phyloP scores from a whole-genome alignment of 441 rosid species.

The Biscutella laevigata region DNA sequence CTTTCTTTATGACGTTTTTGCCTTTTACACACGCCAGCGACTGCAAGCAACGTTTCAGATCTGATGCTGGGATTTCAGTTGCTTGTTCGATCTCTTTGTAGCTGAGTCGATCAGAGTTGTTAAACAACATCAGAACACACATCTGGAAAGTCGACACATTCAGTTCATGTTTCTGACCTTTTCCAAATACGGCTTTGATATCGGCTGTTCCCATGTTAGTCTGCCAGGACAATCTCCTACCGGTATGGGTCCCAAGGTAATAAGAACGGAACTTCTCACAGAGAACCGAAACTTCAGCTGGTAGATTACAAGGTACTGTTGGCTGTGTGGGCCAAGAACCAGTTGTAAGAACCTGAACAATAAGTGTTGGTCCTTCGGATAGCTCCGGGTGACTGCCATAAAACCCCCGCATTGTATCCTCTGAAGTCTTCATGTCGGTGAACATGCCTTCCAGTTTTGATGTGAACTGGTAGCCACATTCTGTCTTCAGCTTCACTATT shows the following conservation, averaged over 20 bases:
- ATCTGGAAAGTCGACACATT: conserved; percentile 93
- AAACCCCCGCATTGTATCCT: conserved; percentile 83
- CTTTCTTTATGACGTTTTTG: conserved; percentile 79
- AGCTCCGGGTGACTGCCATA: conserved; percentile 63
- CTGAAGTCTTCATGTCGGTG: conserved; percentile 94
- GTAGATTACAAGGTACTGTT: conserved; percentile 69
- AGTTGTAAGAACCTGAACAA: conserved; percentile 87
- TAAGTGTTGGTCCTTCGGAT: conserved; percentile 73
- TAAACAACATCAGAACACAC: conserved; percentile 87
- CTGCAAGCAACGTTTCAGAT: conserved; percentile 85
- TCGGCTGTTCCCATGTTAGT: conserved; percentile 98
- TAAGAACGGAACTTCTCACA: conserved; percentile 87
- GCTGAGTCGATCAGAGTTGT: conserved; percentile 70
- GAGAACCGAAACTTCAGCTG: conserved; percentile 70
- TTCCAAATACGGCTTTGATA: conserved; percentile 72
- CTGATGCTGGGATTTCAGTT: conserved; percentile 75
- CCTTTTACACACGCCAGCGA: conserved; percentile 90
- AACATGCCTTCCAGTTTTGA: conserved; percentile 95
- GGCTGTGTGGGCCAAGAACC: conserved; percentile 97
- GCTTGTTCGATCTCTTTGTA: conserved; percentile 93
- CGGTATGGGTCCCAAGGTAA: conserved; percentile 92
- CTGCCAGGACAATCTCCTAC: conserved; percentile 91
- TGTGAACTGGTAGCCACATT: conserved; percentile 93
- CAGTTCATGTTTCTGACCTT: conserved; percentile 91
- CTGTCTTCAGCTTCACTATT: conserved; percentile 90